A percentile compares a stretch with the other conserved stretches of the same genome.
Evolutionary conservation across 169 alveolate species (phyloP).

Genomic region (Plasmodium malariae): DNA sequence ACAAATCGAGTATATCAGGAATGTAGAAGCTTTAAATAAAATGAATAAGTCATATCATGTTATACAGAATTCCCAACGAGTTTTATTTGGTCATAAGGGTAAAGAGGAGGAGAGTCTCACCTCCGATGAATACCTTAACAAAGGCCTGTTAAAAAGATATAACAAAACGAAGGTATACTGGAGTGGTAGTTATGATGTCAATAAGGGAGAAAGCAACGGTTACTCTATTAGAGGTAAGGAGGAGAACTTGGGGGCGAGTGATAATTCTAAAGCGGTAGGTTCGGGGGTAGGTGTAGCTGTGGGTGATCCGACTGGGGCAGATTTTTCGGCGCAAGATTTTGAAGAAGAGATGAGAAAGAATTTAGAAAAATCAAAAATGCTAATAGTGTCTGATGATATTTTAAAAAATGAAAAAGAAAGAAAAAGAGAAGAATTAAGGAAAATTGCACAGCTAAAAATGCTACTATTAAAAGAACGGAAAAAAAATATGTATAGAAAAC

Average conservation of each 20-base stretch:
- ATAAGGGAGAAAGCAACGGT: no score
- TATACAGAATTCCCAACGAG: conserved; percentile 24
- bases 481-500: conserved; percentile 26
- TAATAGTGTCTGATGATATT: conserved; percentile 31
- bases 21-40: conserved; percentile 21
- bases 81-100: conserved; percentile 29
- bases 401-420: conserved; percentile 41
- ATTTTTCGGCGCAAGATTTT: background rate
- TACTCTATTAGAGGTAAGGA: no score
- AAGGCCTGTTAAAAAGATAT: conserved; percentile 2
- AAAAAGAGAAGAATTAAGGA: conserved; percentile 32
- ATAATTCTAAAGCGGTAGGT: no score
- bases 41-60: conserved; percentile 16
- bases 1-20: conserved; percentile 16
- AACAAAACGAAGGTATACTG: background rate
- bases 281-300: no score
- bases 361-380: conserved; percentile 36
- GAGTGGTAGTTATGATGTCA: no score
- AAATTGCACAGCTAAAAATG: conserved; percentile 36
- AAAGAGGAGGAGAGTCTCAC: background rate
- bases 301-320: background rate
- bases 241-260: no score
- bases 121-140: conserved; percentile 38
- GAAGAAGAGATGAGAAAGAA: conserved; percentile 52
- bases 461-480: conserved; percentile 12